Percentiles rank a stretch among this genome's conserved stretches.
These are phyloP conservation scores for Leavenworthia alabamica DNA, from an alignment of 345 rosid species.

Conservation along the genomic window DNA sequence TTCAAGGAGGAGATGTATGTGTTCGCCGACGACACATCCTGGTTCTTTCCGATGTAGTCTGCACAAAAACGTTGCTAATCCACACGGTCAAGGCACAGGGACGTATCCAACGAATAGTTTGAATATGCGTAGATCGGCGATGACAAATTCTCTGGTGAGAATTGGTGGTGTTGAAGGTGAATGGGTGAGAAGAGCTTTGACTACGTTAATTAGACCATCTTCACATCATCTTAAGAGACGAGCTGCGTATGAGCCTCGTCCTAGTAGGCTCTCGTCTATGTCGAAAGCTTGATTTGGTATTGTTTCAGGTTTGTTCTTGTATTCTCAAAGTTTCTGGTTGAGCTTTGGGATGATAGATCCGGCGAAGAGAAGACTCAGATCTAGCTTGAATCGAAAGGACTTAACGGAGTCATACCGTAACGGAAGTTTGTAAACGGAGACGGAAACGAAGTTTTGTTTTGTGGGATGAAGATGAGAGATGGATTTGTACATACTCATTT, in stretches of 20 bases:
- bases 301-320: slow-evolving; percentile 32
- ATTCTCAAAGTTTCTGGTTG: slow-evolving; percentile 16
- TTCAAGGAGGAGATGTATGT: slow-evolving; percentile 60
- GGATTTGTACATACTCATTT: slow-evolving; percentile 47
- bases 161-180: slow-evolving; percentile 97
- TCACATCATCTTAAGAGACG: slow-evolving; percentile 74
- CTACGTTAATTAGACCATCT: slow-evolving; percentile 79
- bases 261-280: slow-evolving; percentile 71
- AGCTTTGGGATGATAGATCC: slow-evolving; percentile 18
- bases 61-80: slow-evolving; percentile 43
- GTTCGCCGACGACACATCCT: slow-evolving; percentile 84
- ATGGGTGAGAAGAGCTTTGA: slow-evolving; percentile 73
- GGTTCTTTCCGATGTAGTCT: slow-evolving; percentile 79
- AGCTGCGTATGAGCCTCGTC: slow-evolving; percentile 55
- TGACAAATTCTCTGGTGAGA: slow-evolving; percentile 81
- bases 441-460: slow-evolving; percentile 13
- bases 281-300: slow-evolving; percentile 39
- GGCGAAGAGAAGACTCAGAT: slow-evolving; percentile 8
- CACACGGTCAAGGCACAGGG: slow-evolving; percentile 20
- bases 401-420: slow-evolving; percentile 14
- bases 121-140: slow-evolving; percentile 83
- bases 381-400: background rate
- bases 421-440: background rate
- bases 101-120: slow-evolving; percentile 48
- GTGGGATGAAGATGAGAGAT: slow-evolving; percentile 32